Evolutionary conservation across 176 grass and related monocot species (phyloP).

Genomic region (Triticum dicoccoides): DNA sequence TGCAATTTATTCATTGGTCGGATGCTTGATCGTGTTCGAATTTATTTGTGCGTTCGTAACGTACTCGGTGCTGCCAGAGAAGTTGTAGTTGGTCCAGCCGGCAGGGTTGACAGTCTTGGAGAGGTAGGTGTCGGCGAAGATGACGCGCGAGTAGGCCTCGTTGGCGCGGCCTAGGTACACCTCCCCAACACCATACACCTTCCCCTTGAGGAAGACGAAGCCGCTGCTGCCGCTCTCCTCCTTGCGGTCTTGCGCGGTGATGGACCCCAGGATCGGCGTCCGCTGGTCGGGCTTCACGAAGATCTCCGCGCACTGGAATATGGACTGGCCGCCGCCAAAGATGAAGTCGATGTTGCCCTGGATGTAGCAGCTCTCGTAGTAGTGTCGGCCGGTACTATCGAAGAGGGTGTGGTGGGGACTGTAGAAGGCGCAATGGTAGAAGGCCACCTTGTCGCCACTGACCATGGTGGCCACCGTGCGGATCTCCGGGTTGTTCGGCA

Average conservation of each 20-base stretch:
- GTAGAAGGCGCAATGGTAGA: slow-evolving; percentile 91
- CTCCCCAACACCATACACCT: slow-evolving; percentile 77
- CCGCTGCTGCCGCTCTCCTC: slow-evolving; percentile 50
- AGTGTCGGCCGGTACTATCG: slow-evolving; percentile 67
- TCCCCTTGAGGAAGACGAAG: slow-evolving; percentile 91
- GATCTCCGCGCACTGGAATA: slow-evolving; percentile 90
- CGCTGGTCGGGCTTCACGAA: slow-evolving; percentile 76
- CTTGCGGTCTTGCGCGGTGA: slow-evolving; percentile 63
- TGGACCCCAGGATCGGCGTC: slow-evolving; percentile 67
- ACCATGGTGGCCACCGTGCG: slow-evolving; percentile 73
- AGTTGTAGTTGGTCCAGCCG: slow-evolving; percentile 60
- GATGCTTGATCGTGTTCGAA: not conserved
- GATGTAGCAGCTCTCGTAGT: slow-evolving; percentile 97
- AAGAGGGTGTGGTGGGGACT: slow-evolving; percentile 90
- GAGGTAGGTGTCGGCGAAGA: slow-evolving; percentile 75
- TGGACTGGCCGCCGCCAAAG: slow-evolving; percentile 81
- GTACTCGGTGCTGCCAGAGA: slow-evolving; percentile 52
- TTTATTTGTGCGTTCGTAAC: not conserved
- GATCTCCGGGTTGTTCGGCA: slow-evolving; percentile 24
- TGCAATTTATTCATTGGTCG: not conserved
- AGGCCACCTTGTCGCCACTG: slow-evolving; percentile 78
- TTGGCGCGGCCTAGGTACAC: slow-evolving; percentile 67
- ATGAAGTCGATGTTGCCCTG: slow-evolving; percentile 99
- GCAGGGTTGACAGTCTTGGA: slow-evolving; percentile 57
- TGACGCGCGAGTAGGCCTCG: slow-evolving; percentile 54